Conservation (phyloP, 2,329 filamentous ascomycete genomes). For the Phaeophleospora eucalypticola region DNA sequence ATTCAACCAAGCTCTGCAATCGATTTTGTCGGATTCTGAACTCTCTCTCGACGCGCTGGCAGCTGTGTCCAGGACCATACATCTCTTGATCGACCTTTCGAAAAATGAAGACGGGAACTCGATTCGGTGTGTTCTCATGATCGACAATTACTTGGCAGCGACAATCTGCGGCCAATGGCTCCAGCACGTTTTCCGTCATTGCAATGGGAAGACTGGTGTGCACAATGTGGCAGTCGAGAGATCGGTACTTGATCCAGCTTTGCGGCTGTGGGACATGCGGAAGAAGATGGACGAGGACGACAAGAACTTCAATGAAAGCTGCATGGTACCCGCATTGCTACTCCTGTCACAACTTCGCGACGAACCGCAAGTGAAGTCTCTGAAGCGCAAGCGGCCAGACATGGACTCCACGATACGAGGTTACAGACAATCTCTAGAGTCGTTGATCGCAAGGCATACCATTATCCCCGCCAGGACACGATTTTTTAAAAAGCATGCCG, state of each 20-base stretch:
- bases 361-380: not conserved
- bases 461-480: conserved; percentile 38
- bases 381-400: conserved; percentile 23
- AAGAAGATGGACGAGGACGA: conserved; percentile 21
- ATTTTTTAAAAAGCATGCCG: conserved; percentile 30
- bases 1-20: conserved; percentile 63
- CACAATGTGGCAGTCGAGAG: not conserved
- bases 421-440: conserved; percentile 14
- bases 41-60: conserved; percentile 5
- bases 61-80: conserved; percentile 13
- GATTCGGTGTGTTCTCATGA: conserved; percentile 23
- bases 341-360: conserved; percentile 12
- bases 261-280: conserved; percentile 27
- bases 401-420: not conserved
- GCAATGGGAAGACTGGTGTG: not conserved
- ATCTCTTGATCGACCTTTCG: conserved; percentile 19
- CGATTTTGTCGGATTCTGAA: conserved; percentile 39
- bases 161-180: conserved; percentile 27
- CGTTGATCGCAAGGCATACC: conserved; percentile 39
- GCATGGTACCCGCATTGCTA: conserved; percentile 22
- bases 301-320: conserved; percentile 25
- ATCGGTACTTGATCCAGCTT: conserved; percentile 16
- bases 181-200: conserved; percentile 8
- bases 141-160: conserved; percentile 18
- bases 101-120: conserved; percentile 17